phyloP scores from a whole-genome alignment of 208 protist species.

The Leishmania martiniquensis region DNA sequence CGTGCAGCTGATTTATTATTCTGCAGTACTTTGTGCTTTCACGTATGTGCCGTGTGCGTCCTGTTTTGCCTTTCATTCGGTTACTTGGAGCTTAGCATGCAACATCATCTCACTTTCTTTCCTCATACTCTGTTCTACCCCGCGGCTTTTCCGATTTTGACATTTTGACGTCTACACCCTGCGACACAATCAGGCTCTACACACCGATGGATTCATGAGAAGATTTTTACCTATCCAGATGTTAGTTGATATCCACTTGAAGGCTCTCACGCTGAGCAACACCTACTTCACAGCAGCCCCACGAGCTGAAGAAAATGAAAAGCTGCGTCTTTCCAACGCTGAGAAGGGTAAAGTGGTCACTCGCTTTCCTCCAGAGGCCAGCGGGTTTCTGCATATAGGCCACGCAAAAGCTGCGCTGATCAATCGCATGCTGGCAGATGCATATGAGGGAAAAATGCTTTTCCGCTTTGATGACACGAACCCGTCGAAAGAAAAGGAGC shows the following conservation, averaged over 20 bases:
- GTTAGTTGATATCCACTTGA: conserved; percentile 72
- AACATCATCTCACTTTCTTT: background rate
- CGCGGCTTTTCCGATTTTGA: conserved; percentile 12
- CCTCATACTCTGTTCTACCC: conserved; percentile 8
- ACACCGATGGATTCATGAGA: conserved; percentile 39
- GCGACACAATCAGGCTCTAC: background rate
- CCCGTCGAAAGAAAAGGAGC: conserved; percentile 97
- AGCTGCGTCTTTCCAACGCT: conserved; percentile 79
- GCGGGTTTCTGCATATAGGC: conserved; percentile 98
- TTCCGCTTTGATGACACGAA: conserved; percentile 99
- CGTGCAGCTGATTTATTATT: conserved; percentile 9
- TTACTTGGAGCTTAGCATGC: background rate
- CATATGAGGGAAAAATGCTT: conserved; percentile 98
- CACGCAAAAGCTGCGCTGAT: conserved; percentile 99
- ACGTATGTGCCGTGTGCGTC: background rate
- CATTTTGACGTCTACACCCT: background rate
- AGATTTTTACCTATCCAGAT: conserved; percentile 45
- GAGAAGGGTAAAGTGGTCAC: conserved; percentile 94
- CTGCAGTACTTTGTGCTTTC: conserved; percentile 9
- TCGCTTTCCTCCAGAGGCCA: conserved; percentile 98
- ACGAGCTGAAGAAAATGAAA: conserved; percentile 55
- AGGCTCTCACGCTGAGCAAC: conserved; percentile 53
- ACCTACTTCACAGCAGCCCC: conserved; percentile 47
- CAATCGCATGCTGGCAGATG: conserved; percentile 96
- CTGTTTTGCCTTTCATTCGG: conserved; percentile 23